These are phyloP conservation scores for Thraustochytrium sp. DNA, from an alignment of 352 stramenopile species.

Conservation along the genomic window DNA sequence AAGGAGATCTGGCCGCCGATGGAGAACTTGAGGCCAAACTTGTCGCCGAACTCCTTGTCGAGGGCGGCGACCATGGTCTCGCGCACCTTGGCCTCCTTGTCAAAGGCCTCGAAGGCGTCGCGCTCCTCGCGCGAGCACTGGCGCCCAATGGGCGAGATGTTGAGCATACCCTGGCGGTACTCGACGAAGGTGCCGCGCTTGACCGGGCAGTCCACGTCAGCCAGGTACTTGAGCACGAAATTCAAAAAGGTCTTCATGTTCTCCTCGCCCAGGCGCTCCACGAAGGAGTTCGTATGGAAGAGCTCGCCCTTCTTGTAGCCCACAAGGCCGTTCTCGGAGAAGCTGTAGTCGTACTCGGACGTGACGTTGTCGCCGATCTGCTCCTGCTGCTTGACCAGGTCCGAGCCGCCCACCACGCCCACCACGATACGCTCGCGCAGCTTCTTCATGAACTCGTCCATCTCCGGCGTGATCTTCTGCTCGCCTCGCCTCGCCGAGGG, in stretches of 20 bases:
- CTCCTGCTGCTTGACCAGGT: slow-evolving; percentile 98
- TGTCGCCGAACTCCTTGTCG: slow-evolving; percentile 73
- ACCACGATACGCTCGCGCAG: slow-evolving; percentile 76
- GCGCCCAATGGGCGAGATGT: slow-evolving; percentile 95
- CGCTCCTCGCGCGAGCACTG: slow-evolving; percentile 96
- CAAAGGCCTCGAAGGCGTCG: slow-evolving; percentile 95
- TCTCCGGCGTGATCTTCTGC: slow-evolving; percentile 75
- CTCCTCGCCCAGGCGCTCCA: slow-evolving; percentile 86
- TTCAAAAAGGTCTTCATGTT: slow-evolving; percentile 96
- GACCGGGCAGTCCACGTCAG: slow-evolving; percentile 48
- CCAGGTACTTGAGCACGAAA: slow-evolving; percentile 83
- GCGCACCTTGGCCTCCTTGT: slow-evolving; percentile 77
- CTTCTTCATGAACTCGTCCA: slow-evolving; percentile 83
- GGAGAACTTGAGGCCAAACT: slow-evolving; percentile 88
- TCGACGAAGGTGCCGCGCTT: slow-evolving; percentile 95
- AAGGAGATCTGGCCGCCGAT: slow-evolving; percentile 99
- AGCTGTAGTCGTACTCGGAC: slow-evolving; percentile 96
- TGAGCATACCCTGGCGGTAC: slow-evolving; percentile 98
- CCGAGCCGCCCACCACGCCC: slow-evolving; percentile 94
- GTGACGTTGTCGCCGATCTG: slow-evolving; percentile 89
- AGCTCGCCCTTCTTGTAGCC: slow-evolving; percentile 87
- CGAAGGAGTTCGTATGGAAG: slow-evolving; percentile 75
- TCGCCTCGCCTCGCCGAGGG: neutral
- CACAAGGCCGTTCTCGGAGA: slow-evolving; percentile 97
- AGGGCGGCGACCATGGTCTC: slow-evolving; percentile 93